Evolutionary conservation across 805 yeast genomes (phyloP), one percentile per base, ranked within the genome.

Genomic region (Suhomyces kilbournensis): DNA sequence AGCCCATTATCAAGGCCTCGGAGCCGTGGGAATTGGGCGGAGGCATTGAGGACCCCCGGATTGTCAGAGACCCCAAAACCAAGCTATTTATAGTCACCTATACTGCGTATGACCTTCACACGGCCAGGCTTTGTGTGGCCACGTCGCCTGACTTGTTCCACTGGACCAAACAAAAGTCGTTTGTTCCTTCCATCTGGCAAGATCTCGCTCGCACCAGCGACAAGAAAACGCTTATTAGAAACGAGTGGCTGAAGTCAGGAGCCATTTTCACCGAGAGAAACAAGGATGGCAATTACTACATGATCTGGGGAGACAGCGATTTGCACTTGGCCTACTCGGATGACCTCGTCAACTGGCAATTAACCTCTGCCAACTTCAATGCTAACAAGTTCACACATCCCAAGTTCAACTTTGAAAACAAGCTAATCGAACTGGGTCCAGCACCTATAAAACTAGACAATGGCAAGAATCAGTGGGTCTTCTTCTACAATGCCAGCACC

Each of bases 301-400:
- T 74, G 78, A 65, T 74, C 20, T 74, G 76, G 75, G 78, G 78
- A 20, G 78, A 74, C 56, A 63, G 70, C 9, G 66, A 67, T 34
- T 64, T 74, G 51, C 68, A 71, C 54, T 61, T 74, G 54, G 77
- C 77, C 3, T 63, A 57, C 26, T 67, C 74, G 8, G 57, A 56
- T 26, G 76, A 74, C 52, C 54, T 73, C 52, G 54, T 66, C n/a
- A 52, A 68, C 50, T 74, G 78, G 78, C 39, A 52, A 15, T 47
- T 67, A 6, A 53, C 61, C 2, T 53, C 61, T 30, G 54, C 58
- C 28, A 57, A 61, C 46, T 62, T 58, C 49, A 56, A 56, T 35
- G 40, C 50, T 4, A 60, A 60, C 47, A 47, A 55, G 2, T 74
- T 65, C 55, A 61, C 78, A 6, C 60, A 51, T 6, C 71, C 71